These are phyloP conservation scores for Malus domestica DNA, from an alignment of 306 rosid genomes.

Conservation along the genomic window DNA sequence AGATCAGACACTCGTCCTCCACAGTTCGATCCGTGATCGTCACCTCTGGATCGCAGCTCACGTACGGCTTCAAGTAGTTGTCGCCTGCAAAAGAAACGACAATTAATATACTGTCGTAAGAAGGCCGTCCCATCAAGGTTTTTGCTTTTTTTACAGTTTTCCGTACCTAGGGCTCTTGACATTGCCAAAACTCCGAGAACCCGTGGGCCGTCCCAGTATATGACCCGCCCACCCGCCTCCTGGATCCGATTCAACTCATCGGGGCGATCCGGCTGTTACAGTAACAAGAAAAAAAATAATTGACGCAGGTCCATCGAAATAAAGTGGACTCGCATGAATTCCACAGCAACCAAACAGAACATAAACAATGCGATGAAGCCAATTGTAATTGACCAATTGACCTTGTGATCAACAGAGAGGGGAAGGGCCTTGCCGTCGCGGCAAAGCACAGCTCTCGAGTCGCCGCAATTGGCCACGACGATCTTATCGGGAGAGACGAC, in stretches of 20 bases:
- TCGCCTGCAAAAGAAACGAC: conserved; percentile 29
- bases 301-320: not conserved
- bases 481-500: conserved; percentile 43
- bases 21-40: conserved; percentile 46
- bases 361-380: not conserved
- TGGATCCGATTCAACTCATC: conserved; percentile 53
- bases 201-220: conserved; percentile 59
- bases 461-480: conserved; percentile 59
- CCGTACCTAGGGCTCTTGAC: conserved; percentile 65
- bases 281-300: not conserved
- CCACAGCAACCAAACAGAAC: not conserved
- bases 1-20: conserved; percentile 48
- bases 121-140: not conserved
- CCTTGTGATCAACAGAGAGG: conserved; percentile 67
- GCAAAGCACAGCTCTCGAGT: conserved; percentile 58
- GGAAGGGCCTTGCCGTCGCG: conserved; percentile 51
- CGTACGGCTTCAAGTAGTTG: conserved; percentile 57
- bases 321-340: not conserved
- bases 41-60: conserved; percentile 57
- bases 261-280: conserved; percentile 60
- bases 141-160: not conserved
- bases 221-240: conserved; percentile 55
- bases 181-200: conserved; percentile 63
- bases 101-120: not conserved
- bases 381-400: not conserved